phyloP scores from a whole-genome alignment of 2,329 filamentous ascomycete species.

The Colletotrichum lentis region DNA sequence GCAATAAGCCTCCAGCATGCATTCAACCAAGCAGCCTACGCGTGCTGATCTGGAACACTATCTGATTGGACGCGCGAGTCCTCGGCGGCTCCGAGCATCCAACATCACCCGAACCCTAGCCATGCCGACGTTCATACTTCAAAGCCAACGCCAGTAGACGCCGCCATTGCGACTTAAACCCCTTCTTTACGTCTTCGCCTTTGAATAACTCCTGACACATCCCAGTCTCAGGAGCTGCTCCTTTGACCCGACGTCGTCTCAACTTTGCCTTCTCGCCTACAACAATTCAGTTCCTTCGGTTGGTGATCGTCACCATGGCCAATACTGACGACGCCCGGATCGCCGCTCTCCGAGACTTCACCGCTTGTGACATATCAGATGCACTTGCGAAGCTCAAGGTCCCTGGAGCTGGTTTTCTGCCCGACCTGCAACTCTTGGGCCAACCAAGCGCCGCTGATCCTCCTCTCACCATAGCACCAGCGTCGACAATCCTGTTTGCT shows the following conservation, averaged over 20 bases:
- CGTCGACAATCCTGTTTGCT: slow-evolving; percentile 70
- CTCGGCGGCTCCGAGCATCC: slow-evolving; percentile 42
- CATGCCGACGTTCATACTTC: slow-evolving; percentile 37
- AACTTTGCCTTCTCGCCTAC: not conserved
- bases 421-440: slow-evolving; percentile 59
- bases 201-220: not conserved
- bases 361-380: slow-evolving; percentile 72
- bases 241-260: not conserved
- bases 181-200: not conserved
- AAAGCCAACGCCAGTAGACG: slow-evolving; percentile 35
- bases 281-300: not conserved
- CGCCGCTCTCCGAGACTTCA: slow-evolving; percentile 49
- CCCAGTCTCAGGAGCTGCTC: not conserved
- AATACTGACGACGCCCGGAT: slow-evolving; percentile 40
- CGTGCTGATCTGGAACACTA: slow-evolving; percentile 38
- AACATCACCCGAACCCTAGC: slow-evolving; percentile 36
- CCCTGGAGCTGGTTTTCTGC: slow-evolving; percentile 71
- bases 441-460: slow-evolving; percentile 41
- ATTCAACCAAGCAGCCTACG: slow-evolving; percentile 28
- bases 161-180: not conserved
- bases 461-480: slow-evolving; percentile 57
- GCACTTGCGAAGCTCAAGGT: slow-evolving; percentile 75
- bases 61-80: slow-evolving; percentile 44
- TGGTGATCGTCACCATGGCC: slow-evolving; percentile 26
- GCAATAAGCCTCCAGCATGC: slow-evolving; percentile 33